These are phyloP conservation scores for Silene vulgaris DNA, from an alignment of 179 eudicot species.

Conservation along the genomic window DNA sequence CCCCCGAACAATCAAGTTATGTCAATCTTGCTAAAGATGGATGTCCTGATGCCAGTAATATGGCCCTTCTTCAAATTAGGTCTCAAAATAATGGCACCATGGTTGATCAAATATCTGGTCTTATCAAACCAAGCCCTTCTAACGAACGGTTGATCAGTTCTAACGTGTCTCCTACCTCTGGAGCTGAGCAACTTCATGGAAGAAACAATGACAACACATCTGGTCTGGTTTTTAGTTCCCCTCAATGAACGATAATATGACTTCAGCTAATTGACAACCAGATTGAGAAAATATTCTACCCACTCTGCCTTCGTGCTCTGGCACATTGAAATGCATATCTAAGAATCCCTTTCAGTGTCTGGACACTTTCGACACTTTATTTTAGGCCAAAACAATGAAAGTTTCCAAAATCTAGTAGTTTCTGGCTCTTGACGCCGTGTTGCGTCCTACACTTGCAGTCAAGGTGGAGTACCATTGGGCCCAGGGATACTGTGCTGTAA, in stretches of 20 bases:
- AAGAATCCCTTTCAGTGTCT: neutral
- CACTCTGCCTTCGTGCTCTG: neutral
- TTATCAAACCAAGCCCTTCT: slow-evolving; percentile 23
- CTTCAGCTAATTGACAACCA: neutral
- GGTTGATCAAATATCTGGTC: slow-evolving; percentile 30
- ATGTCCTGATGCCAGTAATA: slow-evolving; percentile 27
- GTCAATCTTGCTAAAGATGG: slow-evolving; percentile 41
- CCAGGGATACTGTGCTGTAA: neutral
- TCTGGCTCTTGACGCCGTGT: neutral
- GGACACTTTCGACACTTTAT: neutral
- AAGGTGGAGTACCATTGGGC: neutral
- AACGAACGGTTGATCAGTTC: slow-evolving; percentile 31
- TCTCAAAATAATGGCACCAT: slow-evolving; percentile 29
- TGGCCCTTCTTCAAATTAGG: slow-evolving; percentile 30
- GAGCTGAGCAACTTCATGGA: slow-evolving; percentile 40
- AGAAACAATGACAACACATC: slow-evolving; percentile 31
- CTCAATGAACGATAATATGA: neutral
- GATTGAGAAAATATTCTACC: neutral
- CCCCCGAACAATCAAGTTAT: slow-evolving; percentile 37
- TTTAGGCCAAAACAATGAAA: neutral
- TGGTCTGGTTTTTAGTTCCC: slow-evolving; percentile 31
- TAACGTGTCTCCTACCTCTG: slow-evolving; percentile 29
- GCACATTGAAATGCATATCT: neutral
- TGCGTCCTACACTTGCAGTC: neutral
- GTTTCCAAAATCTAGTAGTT: neutral